Base-by-base conservation (phyloP, 352 stramenopile genomes). In the Plasmopara halstedii region DNA sequence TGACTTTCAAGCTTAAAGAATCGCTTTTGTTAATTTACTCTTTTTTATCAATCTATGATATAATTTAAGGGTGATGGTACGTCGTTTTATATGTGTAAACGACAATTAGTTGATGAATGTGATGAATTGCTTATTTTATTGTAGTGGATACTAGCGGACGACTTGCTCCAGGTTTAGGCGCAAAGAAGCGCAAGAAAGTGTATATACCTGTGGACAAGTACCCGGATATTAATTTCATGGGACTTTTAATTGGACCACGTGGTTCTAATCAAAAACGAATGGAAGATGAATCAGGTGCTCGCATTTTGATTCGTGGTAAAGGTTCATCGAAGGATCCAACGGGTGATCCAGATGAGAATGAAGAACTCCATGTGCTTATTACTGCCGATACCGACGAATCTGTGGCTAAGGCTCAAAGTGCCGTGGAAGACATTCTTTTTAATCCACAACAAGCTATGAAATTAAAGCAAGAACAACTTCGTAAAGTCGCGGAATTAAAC, bases 191-290 rank as follows among this genome's bases (percentile, higher is more conserved):
- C 56, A 94, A 94, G 72, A 96, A 96, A 72, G 74, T 95, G 36
- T 95, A 91, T 64, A 95, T 96, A 34, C 83, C 86, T 5, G 77
- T 91, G 47, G 84, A 93, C 49, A 88, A 95, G 49, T 86, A 96
- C 65, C 82, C 83, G 6, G 88, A 96, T 22, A 95, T 96, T 56
- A 97, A 96, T 65, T 96, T 96, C 44, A 94, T 97, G 71, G 87
- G 73, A 4, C 46, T 97, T 40, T 59, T 97, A 22, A 95, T 97
- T 53, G 88, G 88, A 6, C 88, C 88, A 32, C 77, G 81, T 32
- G 88, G 88, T 6, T 93, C 82, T 36, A 96, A 94, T 49, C 83
- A 96, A 46, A 96, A 96, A 64, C 79, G 85, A 42, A 94, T 97
- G 82, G 82, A 96, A 53, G 85, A 96, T 42, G 71, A 92, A 37